Evolutionary conservation across 805 yeast genomes (phyloP).

Genomic region (Blastobotrys americana): DNA sequence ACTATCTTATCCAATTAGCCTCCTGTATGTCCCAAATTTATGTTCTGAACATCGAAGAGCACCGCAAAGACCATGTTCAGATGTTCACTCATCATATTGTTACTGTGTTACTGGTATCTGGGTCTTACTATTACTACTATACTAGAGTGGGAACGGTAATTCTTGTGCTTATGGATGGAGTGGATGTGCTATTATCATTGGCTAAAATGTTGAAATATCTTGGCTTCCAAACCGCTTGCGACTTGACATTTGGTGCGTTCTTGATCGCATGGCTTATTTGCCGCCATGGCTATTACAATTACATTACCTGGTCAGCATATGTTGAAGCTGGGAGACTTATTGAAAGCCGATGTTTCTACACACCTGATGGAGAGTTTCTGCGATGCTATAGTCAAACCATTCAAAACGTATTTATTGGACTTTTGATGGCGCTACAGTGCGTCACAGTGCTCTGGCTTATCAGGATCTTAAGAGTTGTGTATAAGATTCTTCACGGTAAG

Average conservation of each 20-base stretch:
- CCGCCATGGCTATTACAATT: slow-evolving; percentile 69
- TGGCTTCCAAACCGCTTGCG: slow-evolving; percentile 55
- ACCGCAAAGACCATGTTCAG: slow-evolving; percentile 74
- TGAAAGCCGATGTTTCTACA: slow-evolving; percentile 22
- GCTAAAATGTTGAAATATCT: slow-evolving; percentile 77
- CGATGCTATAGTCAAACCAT: slow-evolving; percentile 30
- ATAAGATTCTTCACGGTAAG: slow-evolving; percentile 59
- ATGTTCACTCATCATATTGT: slow-evolving; percentile 87
- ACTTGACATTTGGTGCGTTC: slow-evolving; percentile 59
- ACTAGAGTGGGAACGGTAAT: slow-evolving; percentile 74
- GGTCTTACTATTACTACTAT: slow-evolving; percentile 68
- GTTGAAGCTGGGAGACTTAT: slow-evolving; percentile 40
- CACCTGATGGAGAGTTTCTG: slow-evolving; percentile 21
- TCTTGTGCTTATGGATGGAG: slow-evolving; percentile 73
- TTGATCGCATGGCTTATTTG: slow-evolving; percentile 60
- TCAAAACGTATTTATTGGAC: slow-evolving; percentile 40
- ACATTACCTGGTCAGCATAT: slow-evolving; percentile 54
- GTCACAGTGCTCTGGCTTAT: slow-evolving; percentile 67
- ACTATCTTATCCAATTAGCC: slow-evolving; percentile 65
- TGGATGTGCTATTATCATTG: slow-evolving; percentile 59
- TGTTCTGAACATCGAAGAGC: slow-evolving; percentile 68
- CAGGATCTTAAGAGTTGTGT: slow-evolving; percentile 62
- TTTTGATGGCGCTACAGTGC: slow-evolving; percentile 60
- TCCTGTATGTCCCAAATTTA: slow-evolving; percentile 77
- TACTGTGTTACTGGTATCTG: slow-evolving; percentile 57